Evolutionary conservation across 768 basidiomycete species (phyloP).

Genomic region (Fistulinella prunicolor): DNA sequence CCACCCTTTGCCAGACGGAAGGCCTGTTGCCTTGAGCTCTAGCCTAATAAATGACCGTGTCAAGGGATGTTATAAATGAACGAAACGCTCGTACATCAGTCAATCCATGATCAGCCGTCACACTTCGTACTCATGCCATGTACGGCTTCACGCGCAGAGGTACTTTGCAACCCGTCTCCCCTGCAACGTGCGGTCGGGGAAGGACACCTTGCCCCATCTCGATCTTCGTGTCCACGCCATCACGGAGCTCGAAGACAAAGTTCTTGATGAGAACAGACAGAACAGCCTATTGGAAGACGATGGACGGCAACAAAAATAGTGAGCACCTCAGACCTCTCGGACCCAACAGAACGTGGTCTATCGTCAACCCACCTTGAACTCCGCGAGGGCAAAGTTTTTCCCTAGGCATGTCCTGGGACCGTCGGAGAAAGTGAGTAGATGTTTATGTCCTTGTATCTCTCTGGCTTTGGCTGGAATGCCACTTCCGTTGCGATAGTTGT

Average conservation of each 20-base stretch:
- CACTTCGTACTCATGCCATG: conserved; percentile 5
- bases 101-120: no score
- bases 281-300: conserved; percentile 32
- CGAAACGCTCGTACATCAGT: no score
- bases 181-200: conserved; percentile 13
- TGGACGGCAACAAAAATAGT: no score
- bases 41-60: no score
- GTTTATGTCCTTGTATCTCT: conserved; percentile 47
- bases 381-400: conserved; percentile 44
- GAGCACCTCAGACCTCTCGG: no score
- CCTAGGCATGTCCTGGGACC: conserved; percentile 52
- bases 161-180: conserved; percentile 23
- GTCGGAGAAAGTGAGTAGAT: conserved; percentile 50
- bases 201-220: conserved; percentile 14
- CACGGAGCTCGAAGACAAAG: conserved; percentile 34
- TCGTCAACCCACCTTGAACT: conserved; percentile 29
- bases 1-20: no score
- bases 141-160: conserved; percentile 25
- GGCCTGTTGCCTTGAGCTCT: no score
- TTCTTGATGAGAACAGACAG: conserved; percentile 41
- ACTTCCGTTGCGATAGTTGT: neutral
- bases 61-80: no score
- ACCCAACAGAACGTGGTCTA: no score
- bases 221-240: conserved; percentile 34
- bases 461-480: conserved; percentile 29